Base-by-base conservation (phyloP, 176 grass and related monocot species). In the Stipa capillata region DNA sequence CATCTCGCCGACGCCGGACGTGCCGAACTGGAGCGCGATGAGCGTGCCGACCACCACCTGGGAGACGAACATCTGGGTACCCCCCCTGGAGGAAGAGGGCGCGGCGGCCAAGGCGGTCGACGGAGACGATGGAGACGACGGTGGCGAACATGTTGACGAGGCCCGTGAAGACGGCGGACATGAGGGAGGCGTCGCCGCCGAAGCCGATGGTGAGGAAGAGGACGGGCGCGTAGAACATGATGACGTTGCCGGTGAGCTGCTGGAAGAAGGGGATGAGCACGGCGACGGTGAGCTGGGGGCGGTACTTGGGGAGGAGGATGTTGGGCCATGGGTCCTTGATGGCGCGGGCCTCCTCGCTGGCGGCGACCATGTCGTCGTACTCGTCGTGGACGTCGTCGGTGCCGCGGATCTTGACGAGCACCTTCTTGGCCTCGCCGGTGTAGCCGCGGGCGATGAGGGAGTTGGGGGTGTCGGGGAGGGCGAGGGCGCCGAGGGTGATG, bases 131-230 rank as follows among this genome's bases (percentile, higher is more conserved):
- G n/a, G n/a, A n/a, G n/a, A n/a, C n/a, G n/a, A n/a, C n/a, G n/a
- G n/a, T n/a, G n/a, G n/a, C n/a, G n/a, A n/a, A n/a, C n/a, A n/a
- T n/a, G n/a, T n/a, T n/a, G n/a, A n/a, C n/a, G n/a, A n/a, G n/a
- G n/a, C n/a, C n/a, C n/a, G n/a, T n/a, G n/a, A n/a, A n/a, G n/a
- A n/a, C n/a, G n/a, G n/a, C n/a, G n/a, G n/a, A n/a, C n/a, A n/a
- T n/a, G n/a, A n/a, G n/a, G n/a, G n/a, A n/a, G n/a, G n/a, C n/a
- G n/a, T 92, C 90, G 42, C 78, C 82, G 15, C 67, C 83, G 40
- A 92, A 92, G 1, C 90, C 90, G 55, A 92, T 89, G 83, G 90
- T 92, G 5, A 88, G 87, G 77, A 92, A 92, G 13, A 92, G 78
- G 2, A 92, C 90, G 0, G 90, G 90, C 3, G 49, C n/a, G n/a